These are phyloP conservation scores for Monocercomonoides exilis DNA, from an alignment of 78 protist species.

Conservation along the genomic window DNA sequence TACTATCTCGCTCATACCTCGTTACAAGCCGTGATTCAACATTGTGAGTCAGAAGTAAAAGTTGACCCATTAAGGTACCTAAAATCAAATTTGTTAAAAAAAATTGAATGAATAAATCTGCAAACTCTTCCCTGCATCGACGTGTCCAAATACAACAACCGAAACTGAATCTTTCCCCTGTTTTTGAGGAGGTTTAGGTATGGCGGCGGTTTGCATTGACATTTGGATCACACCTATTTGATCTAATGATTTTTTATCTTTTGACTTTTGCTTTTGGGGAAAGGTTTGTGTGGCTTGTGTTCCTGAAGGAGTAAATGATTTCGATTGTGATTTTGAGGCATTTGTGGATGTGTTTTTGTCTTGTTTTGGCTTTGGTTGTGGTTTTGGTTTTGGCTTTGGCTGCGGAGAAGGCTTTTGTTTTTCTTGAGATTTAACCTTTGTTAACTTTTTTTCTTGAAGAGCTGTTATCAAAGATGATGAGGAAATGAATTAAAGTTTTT, in stretches of 20 bases:
- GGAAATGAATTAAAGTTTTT: background rate
- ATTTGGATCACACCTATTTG: background rate
- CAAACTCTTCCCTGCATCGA: constrained; percentile 83
- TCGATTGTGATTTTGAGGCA: background rate
- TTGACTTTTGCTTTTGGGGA: background rate
- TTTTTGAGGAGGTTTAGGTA: background rate
- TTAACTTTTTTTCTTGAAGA: background rate
- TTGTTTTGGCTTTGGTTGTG: background rate
- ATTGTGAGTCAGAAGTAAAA: constrained; percentile 49
- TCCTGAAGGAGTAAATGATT: background rate
- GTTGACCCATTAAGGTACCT: constrained; percentile 73
- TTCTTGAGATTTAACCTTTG: background rate
- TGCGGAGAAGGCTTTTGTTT: background rate
- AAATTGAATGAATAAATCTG: no score
- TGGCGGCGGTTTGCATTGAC: background rate
- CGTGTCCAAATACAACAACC: constrained; percentile 68
- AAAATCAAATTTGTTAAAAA: background rate
- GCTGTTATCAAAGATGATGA: background rate
- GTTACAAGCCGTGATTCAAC: constrained; percentile 42
- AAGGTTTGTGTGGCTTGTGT: background rate
- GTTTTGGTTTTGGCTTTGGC: background rate
- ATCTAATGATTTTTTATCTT: background rate
- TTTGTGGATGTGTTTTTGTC: background rate
- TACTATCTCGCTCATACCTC: constrained; percentile 60
- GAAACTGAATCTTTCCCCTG: background rate